A percentile compares a stretch with the other conserved stretches of the same genome.
phyloP scores from a whole-genome alignment of 2,329 filamentous ascomycete genomes.

The Paraconiothyrium brasiliense region DNA sequence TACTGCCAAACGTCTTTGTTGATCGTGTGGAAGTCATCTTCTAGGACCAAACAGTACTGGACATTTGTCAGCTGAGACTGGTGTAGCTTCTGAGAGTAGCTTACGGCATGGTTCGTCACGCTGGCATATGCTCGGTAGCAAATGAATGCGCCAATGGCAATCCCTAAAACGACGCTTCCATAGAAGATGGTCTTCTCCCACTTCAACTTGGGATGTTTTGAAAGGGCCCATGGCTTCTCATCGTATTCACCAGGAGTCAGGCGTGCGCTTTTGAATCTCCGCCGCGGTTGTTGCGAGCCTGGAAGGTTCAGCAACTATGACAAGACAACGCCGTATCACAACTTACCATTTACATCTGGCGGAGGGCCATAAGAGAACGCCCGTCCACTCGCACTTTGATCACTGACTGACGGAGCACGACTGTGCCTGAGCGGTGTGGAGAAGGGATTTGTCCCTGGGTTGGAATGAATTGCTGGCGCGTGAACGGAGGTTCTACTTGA shows the following conservation, averaged over 20 bases:
- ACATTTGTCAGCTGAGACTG: slow-evolving; percentile 12
- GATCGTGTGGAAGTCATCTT: slow-evolving; percentile 69
- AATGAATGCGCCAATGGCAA: slow-evolving; percentile 32
- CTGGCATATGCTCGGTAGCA: slow-evolving; percentile 32
- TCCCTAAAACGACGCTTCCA: slow-evolving; percentile 28
- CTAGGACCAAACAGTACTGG: slow-evolving; percentile 45
- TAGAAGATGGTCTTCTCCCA: slow-evolving; percentile 35
- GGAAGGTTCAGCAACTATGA: background rate
- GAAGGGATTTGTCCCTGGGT: slow-evolving; percentile 32
- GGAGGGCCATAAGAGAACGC: slow-evolving; percentile 25
- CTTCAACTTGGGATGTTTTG: slow-evolving; percentile 32
- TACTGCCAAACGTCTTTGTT: slow-evolving; percentile 72
- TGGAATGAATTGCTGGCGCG: slow-evolving; percentile 23
- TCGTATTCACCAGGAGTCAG: slow-evolving; percentile 31
- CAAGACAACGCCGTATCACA: no score
- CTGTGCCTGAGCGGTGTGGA: slow-evolving; percentile 33
- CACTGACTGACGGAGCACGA: slow-evolving; percentile 30
- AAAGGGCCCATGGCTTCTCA: slow-evolving; percentile 33
- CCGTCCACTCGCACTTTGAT: slow-evolving; percentile 22
- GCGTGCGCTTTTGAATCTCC: slow-evolving; percentile 35
- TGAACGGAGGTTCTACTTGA: slow-evolving; percentile 33
- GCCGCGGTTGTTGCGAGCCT: slow-evolving; percentile 21
- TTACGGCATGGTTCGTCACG: slow-evolving; percentile 30
- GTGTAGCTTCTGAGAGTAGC: background rate
- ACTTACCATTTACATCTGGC: slow-evolving; percentile 16